Conservation (phyloP, 805 yeast species). For the Yarrowia sp. region DNA sequence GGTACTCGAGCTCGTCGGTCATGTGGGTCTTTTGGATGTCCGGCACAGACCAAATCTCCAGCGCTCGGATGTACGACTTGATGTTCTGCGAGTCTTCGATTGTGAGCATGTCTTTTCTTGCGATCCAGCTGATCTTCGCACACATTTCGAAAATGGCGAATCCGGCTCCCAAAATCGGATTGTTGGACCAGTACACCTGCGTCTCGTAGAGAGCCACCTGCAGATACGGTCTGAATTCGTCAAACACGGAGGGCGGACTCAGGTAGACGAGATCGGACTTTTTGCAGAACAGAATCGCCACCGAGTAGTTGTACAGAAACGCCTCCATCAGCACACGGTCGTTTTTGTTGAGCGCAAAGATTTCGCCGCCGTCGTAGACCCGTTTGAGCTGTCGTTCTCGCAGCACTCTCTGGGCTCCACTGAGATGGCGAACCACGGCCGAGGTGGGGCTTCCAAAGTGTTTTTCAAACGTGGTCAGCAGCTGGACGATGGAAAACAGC, state of each 20-base stretch:
- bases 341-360: constrained; percentile 37
- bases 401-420: constrained; percentile 21
- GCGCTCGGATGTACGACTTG: constrained; percentile 21
- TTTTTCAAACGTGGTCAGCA: constrained; percentile 24
- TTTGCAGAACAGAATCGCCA: constrained; percentile 25
- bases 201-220: constrained; percentile 27
- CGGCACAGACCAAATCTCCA: constrained; percentile 23
- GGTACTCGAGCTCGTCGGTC: constrained; percentile 30
- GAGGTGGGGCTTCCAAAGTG: constrained; percentile 25
- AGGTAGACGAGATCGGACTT: constrained; percentile 7
- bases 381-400: constrained; percentile 25
- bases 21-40: constrained; percentile 20
- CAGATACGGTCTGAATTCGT: constrained; percentile 30
- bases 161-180: constrained; percentile 26
- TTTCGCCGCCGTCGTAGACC: constrained; percentile 24
- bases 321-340: constrained; percentile 29
- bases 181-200: constrained; percentile 26
- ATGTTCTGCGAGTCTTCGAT: constrained; percentile 19
- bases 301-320: constrained; percentile 34
- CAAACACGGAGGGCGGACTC: constrained; percentile 14
- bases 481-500: constrained; percentile 25
- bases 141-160: constrained; percentile 33
- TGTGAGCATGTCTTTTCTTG: constrained; percentile 3
- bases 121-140: constrained; percentile 26
- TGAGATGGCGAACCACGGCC: constrained; percentile 15